Base-by-base conservation (phyloP, 2,329 filamentous ascomycete species). In the Daldinia sp. region DNA sequence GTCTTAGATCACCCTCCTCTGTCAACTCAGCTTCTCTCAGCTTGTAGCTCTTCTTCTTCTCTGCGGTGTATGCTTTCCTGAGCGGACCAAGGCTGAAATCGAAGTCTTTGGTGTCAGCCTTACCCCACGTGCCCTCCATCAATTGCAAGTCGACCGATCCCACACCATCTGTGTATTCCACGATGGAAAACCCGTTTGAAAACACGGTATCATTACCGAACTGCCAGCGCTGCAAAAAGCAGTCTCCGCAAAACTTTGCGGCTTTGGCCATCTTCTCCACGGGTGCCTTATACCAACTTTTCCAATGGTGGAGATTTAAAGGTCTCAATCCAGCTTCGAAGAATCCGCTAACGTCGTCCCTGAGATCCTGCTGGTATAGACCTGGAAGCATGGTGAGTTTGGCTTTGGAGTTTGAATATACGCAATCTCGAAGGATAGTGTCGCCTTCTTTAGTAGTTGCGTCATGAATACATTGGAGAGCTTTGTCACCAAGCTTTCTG, bases 251-350 rank as follows among this genome's bases (percentile, higher is more conserved):
- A n/a, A 88, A 75, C 9, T 82, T 75, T 6, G 82, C 78, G 12
- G 87, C 79, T 42, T 80, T 77, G 35, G 84, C 82, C 79, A 88
- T 85, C 63, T 82, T 80, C 53, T 82, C 81, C 46, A 89, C 80
- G 55, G 84, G 84, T 28, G 80, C 81, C 7, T 81, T 73, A 77
- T 88, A 88, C 86, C 87, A 89, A 12, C 83, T 86, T 75, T 88
- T 89, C 87, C 87, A 90, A 79, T 90, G 88, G 75, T 90, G 88
- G 6, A 90, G 79, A 56, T 84, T 88, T 12, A 89, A 78, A 0
- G 86, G 84, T n/a, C 81, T 78, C 26, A 82, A 77, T 0, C 86
- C 86, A 1, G 84, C 83, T 78, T 90, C 88, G 75, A 88, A 90
- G 73, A 89, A 88, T 0, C 88, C 88, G 1, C 85, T 84, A 23